Base-by-base conservation (phyloP, 225 moss, liverwort and hornwort species). In the Sphagnum tenellum region DNA sequence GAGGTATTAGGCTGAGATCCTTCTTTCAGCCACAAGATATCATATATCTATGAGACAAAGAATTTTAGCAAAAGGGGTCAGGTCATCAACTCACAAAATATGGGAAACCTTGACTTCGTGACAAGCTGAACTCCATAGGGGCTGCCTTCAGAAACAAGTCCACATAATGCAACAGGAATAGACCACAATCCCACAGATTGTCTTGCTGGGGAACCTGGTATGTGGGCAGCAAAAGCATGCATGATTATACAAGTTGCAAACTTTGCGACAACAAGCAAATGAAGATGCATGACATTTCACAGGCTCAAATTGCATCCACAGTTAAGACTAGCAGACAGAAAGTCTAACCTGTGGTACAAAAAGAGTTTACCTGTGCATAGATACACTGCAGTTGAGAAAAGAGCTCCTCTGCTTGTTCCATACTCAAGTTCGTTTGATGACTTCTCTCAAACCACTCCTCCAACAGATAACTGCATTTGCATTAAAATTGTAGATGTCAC, bases 91-190 rank as follows among this genome's bases (percentile, higher is more conserved):
- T 81, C 69, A 85, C 84, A 70, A 85, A 81, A 46, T 79, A 73
- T 6, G 73, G 66, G 51, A 65, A 70, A 46, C 60, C 69, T 64
- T 70, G 68, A 54, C 71, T 77, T 66, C 74, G 75, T 73, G 71
- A 75, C 14, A 73, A 61, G 10, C 71, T 78, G 71, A 76, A 85
- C 11, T 66, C 66, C 12, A 67, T 58, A 69, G 81, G 81, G 45
- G 75, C 84, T 67, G 71, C 61, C 48, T 69, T 81, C 45, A 85
- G 69, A 51, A 85, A 85, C 50, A 85, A 73, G 52, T 85, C 84
- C 74, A 85, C 81, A 76, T 85, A 85, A 70, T 85, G 84, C 56
- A 85, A 71, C 66, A 85, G 59, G 70, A 85, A 85, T 55, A 85
- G 81, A 67, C 84, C 84, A 71, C 84, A 85, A 67, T 85, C 84